phyloP scores from a whole-genome alignment of 2,329 filamentous ascomycete species.

The Claviceps digitariae region DNA sequence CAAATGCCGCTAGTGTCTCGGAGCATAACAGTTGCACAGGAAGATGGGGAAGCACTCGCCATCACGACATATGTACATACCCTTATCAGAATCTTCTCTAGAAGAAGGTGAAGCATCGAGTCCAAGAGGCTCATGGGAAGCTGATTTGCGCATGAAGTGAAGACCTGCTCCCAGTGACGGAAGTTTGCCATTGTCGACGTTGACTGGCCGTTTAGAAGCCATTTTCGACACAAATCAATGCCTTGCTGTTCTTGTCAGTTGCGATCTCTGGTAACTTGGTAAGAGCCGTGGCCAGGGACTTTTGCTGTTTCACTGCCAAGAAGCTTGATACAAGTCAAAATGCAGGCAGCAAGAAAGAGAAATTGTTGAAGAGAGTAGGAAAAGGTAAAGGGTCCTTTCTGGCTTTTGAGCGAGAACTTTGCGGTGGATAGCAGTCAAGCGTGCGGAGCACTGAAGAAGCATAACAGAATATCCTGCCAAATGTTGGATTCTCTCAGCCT shows the following conservation, averaged over 20 bases:
- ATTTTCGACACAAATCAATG: background rate
- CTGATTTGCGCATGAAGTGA: conserved; percentile 6
- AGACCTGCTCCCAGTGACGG: conserved; percentile 3
- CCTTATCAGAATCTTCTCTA: background rate
- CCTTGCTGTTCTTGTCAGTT: background rate
- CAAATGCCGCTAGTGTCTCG: background rate
- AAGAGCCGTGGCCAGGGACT: too few relatives aligned
- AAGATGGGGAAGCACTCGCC: background rate
- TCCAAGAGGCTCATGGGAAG: conserved; percentile 9
- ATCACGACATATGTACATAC: background rate
- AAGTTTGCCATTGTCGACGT: background rate
- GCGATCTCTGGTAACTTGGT: background rate
- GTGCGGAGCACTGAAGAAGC: background rate
- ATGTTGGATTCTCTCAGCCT: background rate
- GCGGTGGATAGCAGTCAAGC: background rate
- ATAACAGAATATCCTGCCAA: background rate
- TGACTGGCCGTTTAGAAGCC: background rate
- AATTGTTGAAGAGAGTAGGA: background rate
- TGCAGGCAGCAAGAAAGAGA: background rate
- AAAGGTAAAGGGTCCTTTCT: background rate
- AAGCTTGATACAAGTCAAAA: background rate
- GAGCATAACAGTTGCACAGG: background rate
- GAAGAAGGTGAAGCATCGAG: conserved; percentile 3
- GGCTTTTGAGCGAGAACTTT: background rate
- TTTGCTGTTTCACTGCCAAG: background rate